Base-by-base conservation (phyloP, 805 yeast genomes). In the Ogataea pilisensis region DNA sequence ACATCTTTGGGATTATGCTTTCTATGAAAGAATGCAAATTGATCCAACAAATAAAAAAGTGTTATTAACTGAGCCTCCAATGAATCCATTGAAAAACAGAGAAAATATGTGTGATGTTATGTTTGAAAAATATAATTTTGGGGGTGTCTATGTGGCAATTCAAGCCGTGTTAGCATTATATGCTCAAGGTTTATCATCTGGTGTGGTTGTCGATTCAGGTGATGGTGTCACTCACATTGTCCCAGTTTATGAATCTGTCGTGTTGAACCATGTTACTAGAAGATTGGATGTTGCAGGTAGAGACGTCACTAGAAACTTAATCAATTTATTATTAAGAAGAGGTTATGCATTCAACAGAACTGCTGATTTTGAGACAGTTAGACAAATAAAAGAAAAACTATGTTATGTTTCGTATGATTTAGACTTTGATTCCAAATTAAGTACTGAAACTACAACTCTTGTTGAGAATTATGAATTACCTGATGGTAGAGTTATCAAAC, bases 201-300 rank as follows among this genome's bases (percentile, higher is more conserved):
- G 99, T 55, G 98, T 93, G 16, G 99, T 93, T 43, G 98, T 93
- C 18, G 99, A 93, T 65, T 88, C 96, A 4, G 99, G 99, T 58
- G 98, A 90, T 63, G 98, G 98, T 67, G 99, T 91, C 35, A 93
- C 99, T 4, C 99, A 93, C 61, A 84, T 93, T 64, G 97, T 93
- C 32, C 99, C 99, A 18, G 99, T 93, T 30, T 93, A 93, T 64
- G 98, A 93, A 67, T 83, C 95, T 5, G 95, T 87, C 32, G 99
- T 93, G n/a, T 76, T 93, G 60, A 91, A 87, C 63, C 98, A 93
- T 64, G 73, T 88, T 55, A 91, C 96, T 16, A 78, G 83, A 58
- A 80, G 99, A 61, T 72, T 93, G 54, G 96, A 93, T 63, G 95
- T 93, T 46, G 99, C 99, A 4, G 99, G 99, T 54, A 79, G 99